Base-by-base conservation (phyloP, 2,329 filamentous ascomycete genomes). In the Nemania bipapillata region DNA sequence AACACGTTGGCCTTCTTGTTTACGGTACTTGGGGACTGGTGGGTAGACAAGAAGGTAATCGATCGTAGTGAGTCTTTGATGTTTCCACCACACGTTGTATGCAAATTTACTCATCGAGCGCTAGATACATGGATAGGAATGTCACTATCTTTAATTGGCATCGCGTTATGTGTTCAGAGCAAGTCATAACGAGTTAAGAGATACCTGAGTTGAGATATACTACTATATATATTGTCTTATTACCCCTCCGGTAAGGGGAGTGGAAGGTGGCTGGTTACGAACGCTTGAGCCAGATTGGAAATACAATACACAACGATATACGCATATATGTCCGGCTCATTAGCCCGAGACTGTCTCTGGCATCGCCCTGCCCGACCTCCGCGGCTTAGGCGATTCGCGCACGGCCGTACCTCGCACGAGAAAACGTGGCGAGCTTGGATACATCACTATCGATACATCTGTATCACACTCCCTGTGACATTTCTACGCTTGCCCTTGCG, bases 1-100 rank as follows among this genome's bases (percentile, higher is more conserved):
- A 98, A 98, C 77, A 97, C 94, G 0, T 83, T 97, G 76, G 95
- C 95, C 0, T 98, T 98, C 74, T 81, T 98, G n/a, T 98, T 97
- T 77, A 98, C 95, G 0, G 94, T 97, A 1, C 77, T 97, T 12
- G 95, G 94, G 0, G 95, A 98, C 75, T 98, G 94, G 94, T 96
- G 91, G 85, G 93, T 95, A 0, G 95, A 97, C 76, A 89, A 89
- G 69, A 98, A 97, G 79, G 91, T 94, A 1, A 97, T 98, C 70
- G 92, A 90, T 73, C 87, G 89, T 84, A 89, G 92, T 94, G 82
- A 76, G 86, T 81, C 24, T n/a, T 45, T n/a, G 20, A 47, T 6
- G 32, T 32, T 17, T 26, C 8, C 11, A 24, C 45, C 37, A 24
- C 11, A 52, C 24, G 64, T 22, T 26, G 8, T 8, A 49, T 12